Evolutionary conservation across 2,329 filamentous ascomycete species (phyloP).

Genomic region (Aspergillus oerlinghausenensis): DNA sequence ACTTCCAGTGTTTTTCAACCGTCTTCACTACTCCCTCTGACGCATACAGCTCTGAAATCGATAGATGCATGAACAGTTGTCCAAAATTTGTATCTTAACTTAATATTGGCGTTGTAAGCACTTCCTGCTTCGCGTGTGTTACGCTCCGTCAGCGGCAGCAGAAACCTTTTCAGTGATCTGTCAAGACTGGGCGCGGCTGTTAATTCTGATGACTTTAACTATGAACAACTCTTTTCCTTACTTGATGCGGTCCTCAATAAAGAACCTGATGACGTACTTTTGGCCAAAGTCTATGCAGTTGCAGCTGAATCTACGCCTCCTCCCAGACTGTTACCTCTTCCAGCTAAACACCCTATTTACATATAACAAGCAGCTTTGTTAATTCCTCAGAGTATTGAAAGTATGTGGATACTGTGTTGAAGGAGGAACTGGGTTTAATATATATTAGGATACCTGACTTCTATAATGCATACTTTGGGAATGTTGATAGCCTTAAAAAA

Average conservation of each 20-base stretch:
- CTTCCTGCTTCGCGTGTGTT: conserved; percentile 12
- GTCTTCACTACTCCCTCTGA: too few species aligned
- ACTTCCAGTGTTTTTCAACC: too few species aligned
- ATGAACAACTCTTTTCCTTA: conserved; percentile 16
- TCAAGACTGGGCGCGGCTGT: conserved; percentile 10
- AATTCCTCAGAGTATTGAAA: conserved; percentile 25
- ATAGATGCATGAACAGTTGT: not conserved
- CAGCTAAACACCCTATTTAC: conserved; percentile 20
- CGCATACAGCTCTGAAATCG: too few species aligned
- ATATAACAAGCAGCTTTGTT: conserved; percentile 24
- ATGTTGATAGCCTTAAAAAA: conserved; percentile 19
- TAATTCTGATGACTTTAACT: conserved; percentile 13
- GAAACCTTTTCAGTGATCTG: conserved; percentile 14
- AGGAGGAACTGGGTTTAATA: conserved; percentile 23
- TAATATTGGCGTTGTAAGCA: conserved; percentile 1
- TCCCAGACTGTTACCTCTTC: conserved; percentile 12
- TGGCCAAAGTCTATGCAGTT: conserved; percentile 15
- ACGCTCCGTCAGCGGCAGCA: conserved; percentile 6
- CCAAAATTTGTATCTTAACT: not conserved
- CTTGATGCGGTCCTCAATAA: conserved; percentile 9
- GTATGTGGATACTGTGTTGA: conserved; percentile 23
- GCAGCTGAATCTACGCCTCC: conserved; percentile 17
- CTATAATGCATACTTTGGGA: conserved; percentile 21
- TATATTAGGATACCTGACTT: conserved; percentile 23
- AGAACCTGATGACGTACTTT: conserved; percentile 15